A percentile compares a stretch with the other conserved stretches of the same genome.
Evolutionary conservation across 169 alveolate species (phyloP).

Genomic region (Eimeria necatrix): DNA sequence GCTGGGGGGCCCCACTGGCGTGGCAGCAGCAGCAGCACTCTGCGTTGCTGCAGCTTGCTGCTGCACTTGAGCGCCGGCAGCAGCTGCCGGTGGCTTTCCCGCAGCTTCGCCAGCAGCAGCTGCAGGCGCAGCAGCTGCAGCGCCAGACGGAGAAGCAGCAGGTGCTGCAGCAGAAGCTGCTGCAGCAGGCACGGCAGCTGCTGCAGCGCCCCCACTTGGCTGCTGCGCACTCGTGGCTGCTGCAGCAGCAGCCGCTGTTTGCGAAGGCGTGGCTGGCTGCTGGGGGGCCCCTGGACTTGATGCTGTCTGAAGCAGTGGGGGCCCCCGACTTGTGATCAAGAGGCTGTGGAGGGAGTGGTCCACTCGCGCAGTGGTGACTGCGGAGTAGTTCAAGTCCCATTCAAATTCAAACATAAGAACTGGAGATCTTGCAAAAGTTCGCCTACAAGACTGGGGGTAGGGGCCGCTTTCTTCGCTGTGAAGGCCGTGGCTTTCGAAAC

Average conservation of each 20-base stretch:
- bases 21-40: conserved; percentile 8
- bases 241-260: conserved; percentile 8
- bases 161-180: background rate
- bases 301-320: conserved; percentile 28
- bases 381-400: background rate
- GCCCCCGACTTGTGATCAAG: background rate
- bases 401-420: background rate
- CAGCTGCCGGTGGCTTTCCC: background rate
- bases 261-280: background rate
- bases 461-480: conserved; percentile 78
- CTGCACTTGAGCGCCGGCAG: background rate
- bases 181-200: background rate
- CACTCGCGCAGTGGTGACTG: conserved; percentile 65
- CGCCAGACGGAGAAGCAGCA: background rate
- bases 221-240: background rate
- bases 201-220: no score
- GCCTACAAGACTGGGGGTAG: conserved; percentile 74
- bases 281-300: background rate
- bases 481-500: conserved; percentile 81
- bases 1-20: background rate
- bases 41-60: background rate
- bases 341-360: conserved; percentile 44
- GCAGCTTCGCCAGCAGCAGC: background rate
- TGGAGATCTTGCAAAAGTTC: background rate
- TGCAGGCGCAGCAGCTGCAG: background rate